Evolutionary conservation across 257 asterid species (phyloP), one percentile per base, ranked within the genome.

Genomic region (Nicotiana otophora): DNA sequence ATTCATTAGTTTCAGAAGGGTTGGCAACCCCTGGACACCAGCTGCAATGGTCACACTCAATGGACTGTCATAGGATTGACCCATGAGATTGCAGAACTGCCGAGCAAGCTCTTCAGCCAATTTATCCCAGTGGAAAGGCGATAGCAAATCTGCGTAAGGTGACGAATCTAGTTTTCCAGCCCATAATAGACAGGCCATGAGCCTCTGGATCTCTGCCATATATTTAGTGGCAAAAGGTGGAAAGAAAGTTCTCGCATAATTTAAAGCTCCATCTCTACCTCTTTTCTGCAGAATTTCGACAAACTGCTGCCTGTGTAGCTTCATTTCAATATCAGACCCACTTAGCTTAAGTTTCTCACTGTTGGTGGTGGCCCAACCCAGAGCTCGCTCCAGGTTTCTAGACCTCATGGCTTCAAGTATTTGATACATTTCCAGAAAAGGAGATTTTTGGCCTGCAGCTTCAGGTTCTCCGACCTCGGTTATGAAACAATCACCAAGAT

Each of bases 1-100:
- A 26, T 92, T 93, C 94, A 91, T 88, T 89, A 93, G 88, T 85
- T 96, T 93, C 85, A 94, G 87, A 68, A 94, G 95, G 26, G 93
- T 94, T 1, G 98, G 99, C 83, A 94, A 67, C 30, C 97, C 99
- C 87, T 91, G 99, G 74, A 89, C 88, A 5, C 99, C 98, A 58
- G 98, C 99, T 4, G 91, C 94, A 81, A 96, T 81, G 3, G 98
- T 90, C 76, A 93, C 94, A 7, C 90, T 90, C 86, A 96, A 83
- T 7, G 98, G 99, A 65, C 93, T 92, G 88, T 87, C 90, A 11
- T 87, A 88, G 14, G 98, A 93, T 81, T 93, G 94, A 54, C 98
- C 98, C 64, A 91, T 88, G 51, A 93, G 87, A 89, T 88, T 85
- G 89, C 98, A 96, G 90, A 94, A 94, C 82, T 93, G 92, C n/a